A percentile compares a stretch with the other conserved stretches of the same genome.
Evolutionary conservation across 768 basidiomycete species (phyloP).

Genomic region (Hydnomerulius pinastri): DNA sequence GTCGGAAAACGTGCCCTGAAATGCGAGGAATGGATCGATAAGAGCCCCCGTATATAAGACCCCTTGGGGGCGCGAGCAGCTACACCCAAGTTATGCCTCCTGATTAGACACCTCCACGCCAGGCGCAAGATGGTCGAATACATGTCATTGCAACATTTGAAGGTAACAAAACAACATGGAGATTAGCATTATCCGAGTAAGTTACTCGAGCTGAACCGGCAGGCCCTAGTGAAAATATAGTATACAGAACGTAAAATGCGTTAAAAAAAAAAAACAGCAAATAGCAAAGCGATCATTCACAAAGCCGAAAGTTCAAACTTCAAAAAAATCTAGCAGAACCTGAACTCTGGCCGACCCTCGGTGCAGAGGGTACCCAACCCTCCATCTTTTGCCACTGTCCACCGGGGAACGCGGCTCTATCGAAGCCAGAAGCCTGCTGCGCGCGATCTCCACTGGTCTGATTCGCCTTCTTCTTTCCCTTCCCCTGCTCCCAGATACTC

Average conservation of each 20-base stretch:
- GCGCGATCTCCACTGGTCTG: conserved; percentile 20
- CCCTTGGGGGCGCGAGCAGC: too few relatives aligned
- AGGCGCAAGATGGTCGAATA: too few relatives aligned
- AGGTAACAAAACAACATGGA: conserved; percentile 8
- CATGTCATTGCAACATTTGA: conserved; percentile 18
- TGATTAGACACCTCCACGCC: too few relatives aligned
- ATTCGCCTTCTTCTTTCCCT: conserved; percentile 21
- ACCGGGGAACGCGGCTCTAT: conserved; percentile 27
- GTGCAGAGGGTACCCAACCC: conserved; percentile 31
- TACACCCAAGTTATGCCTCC: too few relatives aligned
- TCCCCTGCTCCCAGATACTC: conserved; percentile 25
- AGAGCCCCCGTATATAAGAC: neutral
- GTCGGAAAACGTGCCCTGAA: neutral
- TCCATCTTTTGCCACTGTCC: conserved; percentile 38
- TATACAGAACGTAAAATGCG: conserved; percentile 23
- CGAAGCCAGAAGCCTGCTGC: conserved; percentile 26
- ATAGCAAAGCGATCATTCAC: conserved; percentile 3
- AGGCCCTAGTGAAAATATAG: conserved; percentile 23
- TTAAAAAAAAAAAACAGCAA: conserved; percentile 12
- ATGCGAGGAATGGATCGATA: neutral
- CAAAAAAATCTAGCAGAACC: conserved; percentile 33
- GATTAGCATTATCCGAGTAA: conserved; percentile 35
- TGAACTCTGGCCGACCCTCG: conserved; percentile 31
- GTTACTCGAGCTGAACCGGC: conserved; percentile 34
- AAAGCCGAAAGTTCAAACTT: conserved; percentile 7